A percentile compares a stretch with the other conserved stretches of the same genome.
phyloP scores from a whole-genome alignment of 768 basidiomycete genomes.

The Suillus plorans region DNA sequence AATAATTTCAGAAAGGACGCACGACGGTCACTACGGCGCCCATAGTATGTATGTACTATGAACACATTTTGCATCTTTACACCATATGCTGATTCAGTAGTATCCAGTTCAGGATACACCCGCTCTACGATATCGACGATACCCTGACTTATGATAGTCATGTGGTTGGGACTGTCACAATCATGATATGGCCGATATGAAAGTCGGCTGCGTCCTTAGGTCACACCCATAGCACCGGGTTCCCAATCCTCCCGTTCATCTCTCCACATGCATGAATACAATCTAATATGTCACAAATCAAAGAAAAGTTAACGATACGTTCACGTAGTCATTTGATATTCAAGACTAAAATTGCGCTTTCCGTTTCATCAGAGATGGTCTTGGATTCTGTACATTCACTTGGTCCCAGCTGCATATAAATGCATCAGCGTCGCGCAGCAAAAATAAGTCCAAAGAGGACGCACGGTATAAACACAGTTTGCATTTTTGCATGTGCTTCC shows the following conservation, averaged over 20 bases:
- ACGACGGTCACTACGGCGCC: slow-evolving; percentile 53
- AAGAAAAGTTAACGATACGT: neutral
- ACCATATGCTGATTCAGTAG: slow-evolving; percentile 26
- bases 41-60: too few species aligned
- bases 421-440: slow-evolving; percentile 5
- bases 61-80: slow-evolving; percentile 56
- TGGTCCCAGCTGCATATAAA: slow-evolving; percentile 23
- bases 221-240: neutral
- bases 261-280: neutral
- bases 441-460: slow-evolving; percentile 26
- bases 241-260: neutral
- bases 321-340: neutral
- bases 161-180: neutral
- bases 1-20: slow-evolving; percentile 28
- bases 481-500: slow-evolving; percentile 51
- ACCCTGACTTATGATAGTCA: slow-evolving; percentile 27
- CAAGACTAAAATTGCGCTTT: slow-evolving; percentile 1
- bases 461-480: slow-evolving; percentile 59
- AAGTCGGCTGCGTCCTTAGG: neutral
- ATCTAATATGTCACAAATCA: neutral
- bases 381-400: slow-evolving; percentile 21
- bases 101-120: slow-evolving; percentile 67
- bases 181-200: neutral
- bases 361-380: slow-evolving; percentile 21
- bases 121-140: slow-evolving; percentile 56